Evolutionary conservation across 352 stramenopile species (phyloP).

Genomic region (Phytophthora boehmeriae): DNA sequence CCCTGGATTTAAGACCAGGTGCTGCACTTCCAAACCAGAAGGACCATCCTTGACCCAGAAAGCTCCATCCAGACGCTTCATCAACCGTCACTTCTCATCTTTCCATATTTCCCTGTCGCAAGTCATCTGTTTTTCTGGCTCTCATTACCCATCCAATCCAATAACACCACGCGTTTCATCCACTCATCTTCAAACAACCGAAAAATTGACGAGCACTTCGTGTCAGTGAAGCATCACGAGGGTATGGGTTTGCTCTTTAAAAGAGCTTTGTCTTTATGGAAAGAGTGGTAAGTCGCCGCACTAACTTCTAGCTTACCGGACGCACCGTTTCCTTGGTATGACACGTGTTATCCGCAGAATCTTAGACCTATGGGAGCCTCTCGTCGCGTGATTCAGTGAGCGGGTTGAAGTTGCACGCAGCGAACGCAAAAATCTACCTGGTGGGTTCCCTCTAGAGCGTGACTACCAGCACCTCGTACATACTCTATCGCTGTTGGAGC

Average conservation of each 20-base stretch:
- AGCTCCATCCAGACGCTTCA: too few species aligned
- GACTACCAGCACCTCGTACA: constrained; percentile 6
- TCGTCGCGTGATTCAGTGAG: constrained; percentile 8
- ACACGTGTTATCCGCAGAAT: constrained; percentile 8
- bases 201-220: too few species aligned
- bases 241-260: constrained; percentile 6
- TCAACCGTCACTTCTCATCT: too few species aligned
- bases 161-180: too few species aligned
- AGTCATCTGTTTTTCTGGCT: too few species aligned
- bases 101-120: too few species aligned
- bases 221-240: constrained; percentile 12
- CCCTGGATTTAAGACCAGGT: too few species aligned
- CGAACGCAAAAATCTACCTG: neutral
- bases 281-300: constrained; percentile 10
- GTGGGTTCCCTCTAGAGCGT: neutral
- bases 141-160: too few species aligned
- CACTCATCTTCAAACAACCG: too few species aligned
- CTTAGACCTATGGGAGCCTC: constrained; percentile 5
- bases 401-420: neutral
- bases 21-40: too few species aligned
- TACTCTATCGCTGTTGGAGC: constrained; percentile 1
- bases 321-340: constrained; percentile 8
- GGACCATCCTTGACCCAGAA: too few species aligned
- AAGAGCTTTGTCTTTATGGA: constrained; percentile 8
- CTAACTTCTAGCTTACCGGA: constrained; percentile 3